phyloP scores from a whole-genome alignment of 176 grass and related monocot genomes.

The Hordeum marinum region DNA sequence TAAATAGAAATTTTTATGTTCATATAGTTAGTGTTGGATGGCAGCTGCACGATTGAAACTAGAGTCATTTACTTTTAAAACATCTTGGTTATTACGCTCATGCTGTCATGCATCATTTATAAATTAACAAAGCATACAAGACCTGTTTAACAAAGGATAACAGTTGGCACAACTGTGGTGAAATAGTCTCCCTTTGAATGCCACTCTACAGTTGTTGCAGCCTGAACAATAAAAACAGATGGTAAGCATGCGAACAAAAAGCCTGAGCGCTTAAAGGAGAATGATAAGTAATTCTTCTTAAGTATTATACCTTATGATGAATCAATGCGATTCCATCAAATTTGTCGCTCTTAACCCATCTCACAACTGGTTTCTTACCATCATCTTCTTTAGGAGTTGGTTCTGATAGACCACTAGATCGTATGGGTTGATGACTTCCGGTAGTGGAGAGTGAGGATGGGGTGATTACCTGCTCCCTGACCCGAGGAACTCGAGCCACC shows the following conservation, averaged over 20 bases:
- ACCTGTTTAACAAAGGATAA: conserved; percentile 61
- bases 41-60: not conserved
- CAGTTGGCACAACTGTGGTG: conserved; percentile 85
- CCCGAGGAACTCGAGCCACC: too few species aligned
- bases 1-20: not conserved
- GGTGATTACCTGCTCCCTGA: too few species aligned
- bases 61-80: not conserved
- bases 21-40: not conserved
- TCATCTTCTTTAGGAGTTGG: conserved; percentile 41
- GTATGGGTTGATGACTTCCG: too few species aligned
- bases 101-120: not conserved
- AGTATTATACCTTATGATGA: conserved; percentile 69
- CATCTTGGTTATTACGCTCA: conserved; percentile 1
- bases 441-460: too few species aligned
- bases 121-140: conserved; percentile 1
- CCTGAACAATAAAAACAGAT: conserved; percentile 47
- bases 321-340: conserved; percentile 68
- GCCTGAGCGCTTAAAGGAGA: not conserved
- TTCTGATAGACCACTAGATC: too few species aligned
- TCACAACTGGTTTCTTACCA: conserved; percentile 64
- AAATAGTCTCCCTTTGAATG: conserved; percentile 98
- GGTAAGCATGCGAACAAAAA: conserved; percentile 7
- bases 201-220: conserved; percentile 85
- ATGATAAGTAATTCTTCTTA: not conserved
- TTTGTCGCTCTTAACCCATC: conserved; percentile 71